Conservation (phyloP, 768 basidiomycete species). For the Hericium rajendrae region DNA sequence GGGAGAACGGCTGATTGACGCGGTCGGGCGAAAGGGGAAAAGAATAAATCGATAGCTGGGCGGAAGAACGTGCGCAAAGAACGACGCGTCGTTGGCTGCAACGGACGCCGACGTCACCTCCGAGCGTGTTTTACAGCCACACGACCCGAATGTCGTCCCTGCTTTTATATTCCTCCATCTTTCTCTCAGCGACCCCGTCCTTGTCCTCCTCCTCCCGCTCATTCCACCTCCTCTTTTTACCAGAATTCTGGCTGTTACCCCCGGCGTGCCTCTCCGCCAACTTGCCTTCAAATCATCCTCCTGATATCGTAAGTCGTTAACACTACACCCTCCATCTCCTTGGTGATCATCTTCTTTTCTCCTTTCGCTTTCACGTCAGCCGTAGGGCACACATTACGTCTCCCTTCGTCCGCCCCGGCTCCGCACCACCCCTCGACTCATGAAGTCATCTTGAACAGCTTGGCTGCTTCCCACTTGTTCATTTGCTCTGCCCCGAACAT, state of each 20-base stretch:
- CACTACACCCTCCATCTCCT: neutral
- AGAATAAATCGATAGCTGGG: neutral
- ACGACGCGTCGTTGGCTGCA: slow-evolving; percentile 20
- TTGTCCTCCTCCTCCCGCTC: neutral
- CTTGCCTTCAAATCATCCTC: neutral
- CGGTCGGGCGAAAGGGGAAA: neutral
- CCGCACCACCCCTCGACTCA: slow-evolving; percentile 6
- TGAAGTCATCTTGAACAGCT: slow-evolving; percentile 12
- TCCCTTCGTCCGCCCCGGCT: neutral
- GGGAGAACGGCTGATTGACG: neutral
- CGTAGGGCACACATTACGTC: slow-evolving; percentile 1
- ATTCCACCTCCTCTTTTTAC: slow-evolving; percentile 2
- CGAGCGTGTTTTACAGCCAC: slow-evolving; percentile 28
- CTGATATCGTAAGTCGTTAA: neutral
- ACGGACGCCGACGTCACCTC: slow-evolving; percentile 15
- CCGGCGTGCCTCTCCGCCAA: neutral
- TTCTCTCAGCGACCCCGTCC: neutral
- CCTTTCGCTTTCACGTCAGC: neutral
- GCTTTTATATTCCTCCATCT: slow-evolving; percentile 8
- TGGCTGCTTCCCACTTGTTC: neutral
- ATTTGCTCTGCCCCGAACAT: neutral
- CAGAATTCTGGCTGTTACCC: no score
- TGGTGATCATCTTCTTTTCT: neutral
- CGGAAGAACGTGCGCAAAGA: slow-evolving; percentile 30
- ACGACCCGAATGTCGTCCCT: slow-evolving; percentile 15